phyloP scores from a whole-genome alignment of 2,329 filamentous ascomycete species.

The Aureobasidium sp. region DNA sequence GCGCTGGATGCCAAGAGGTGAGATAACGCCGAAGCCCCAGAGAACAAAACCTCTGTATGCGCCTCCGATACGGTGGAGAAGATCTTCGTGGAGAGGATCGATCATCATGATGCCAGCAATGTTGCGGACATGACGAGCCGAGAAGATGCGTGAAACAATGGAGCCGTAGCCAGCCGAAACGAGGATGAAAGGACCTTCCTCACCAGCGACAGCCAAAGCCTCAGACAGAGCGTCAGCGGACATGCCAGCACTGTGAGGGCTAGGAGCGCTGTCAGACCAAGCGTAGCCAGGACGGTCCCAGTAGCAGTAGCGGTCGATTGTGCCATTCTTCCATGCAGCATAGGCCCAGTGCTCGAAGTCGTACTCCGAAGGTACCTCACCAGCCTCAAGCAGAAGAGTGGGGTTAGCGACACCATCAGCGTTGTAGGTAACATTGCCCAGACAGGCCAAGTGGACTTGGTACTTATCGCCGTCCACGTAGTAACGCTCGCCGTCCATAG shows the following conservation, averaged over 20 bases:
- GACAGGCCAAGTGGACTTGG: slow-evolving; percentile 75
- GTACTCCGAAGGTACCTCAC: slow-evolving; percentile 70
- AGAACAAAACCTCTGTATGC: slow-evolving; percentile 71
- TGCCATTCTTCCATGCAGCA: slow-evolving; percentile 67
- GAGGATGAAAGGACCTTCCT: slow-evolving; percentile 82
- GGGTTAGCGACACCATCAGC: slow-evolving; percentile 54
- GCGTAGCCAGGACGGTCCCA: slow-evolving; percentile 86
- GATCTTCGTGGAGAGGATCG: slow-evolving; percentile 83
- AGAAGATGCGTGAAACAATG: slow-evolving; percentile 86
- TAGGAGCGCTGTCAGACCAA: slow-evolving; percentile 87
- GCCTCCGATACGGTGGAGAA: slow-evolving; percentile 60
- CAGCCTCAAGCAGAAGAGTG: slow-evolving; percentile 80
- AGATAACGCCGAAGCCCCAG: slow-evolving; percentile 80
- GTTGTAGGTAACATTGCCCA: slow-evolving; percentile 59
- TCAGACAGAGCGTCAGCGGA: slow-evolving; percentile 84
- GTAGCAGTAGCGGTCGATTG: slow-evolving; percentile 86
- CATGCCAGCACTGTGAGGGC: slow-evolving; percentile 88
- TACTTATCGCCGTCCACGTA: slow-evolving; percentile 81
- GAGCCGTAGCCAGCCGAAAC: slow-evolving; percentile 81
- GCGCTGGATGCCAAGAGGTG: slow-evolving; percentile 77
- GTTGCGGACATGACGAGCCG: slow-evolving; percentile 67
- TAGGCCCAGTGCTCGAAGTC: slow-evolving; percentile 75
- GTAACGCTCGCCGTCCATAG: slow-evolving; percentile 66
- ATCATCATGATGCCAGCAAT: slow-evolving; percentile 76
- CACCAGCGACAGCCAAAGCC: slow-evolving; percentile 70